Base-by-base conservation (phyloP, 805 yeast species). In the Kluyveromyces siamensis region DNA sequence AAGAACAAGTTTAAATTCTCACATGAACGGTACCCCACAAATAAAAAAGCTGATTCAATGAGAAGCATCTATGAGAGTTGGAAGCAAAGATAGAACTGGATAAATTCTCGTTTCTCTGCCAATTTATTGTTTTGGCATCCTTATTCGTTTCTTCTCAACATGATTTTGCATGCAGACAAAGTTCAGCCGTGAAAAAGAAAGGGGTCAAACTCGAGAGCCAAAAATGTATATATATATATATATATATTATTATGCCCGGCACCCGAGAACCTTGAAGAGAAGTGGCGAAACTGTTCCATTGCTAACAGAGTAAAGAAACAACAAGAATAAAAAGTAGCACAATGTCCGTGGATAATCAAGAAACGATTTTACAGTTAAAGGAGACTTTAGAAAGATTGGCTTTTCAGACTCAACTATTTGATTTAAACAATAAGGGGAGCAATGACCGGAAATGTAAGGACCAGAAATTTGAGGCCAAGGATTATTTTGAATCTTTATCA, bases 401-500 rank as follows among this genome's bases (percentile, higher is more conserved):
- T n/a, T 41, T 55, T 21, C 50, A 52, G n/a, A 37, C 40, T 19
- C 21, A 37, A 37, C 11, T 37, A 19, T 37, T 37, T 10, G 40
- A 37, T 19, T 17, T 37, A 10, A 37, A 37, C 21, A 37, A 17
- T 37, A 19, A 37, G 40, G 40, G 40, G 40, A 37, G 13, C 50
- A 25, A 48, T 54, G 46, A 45, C 25, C 49, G 16, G 27, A 27
- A 18, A 17, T 35, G 33, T n/a, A 17, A 17, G 25, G 40, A 17
- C 7, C 4, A n/a, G 10, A 9, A n/a, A 10, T 11, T 19, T 33
- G 47, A 17, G 19, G 37, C 17, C 38, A 35, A 50, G 14, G 51
- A 65, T 33, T 64, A 61, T 50, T 64, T 50, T 45, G 49, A 62
- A 25, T 53, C 58, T 30, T 68, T 65, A 48, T 59, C 75, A 27